Percentiles rank a stretch among this genome's conserved stretches.
These are phyloP conservation scores for Quercus ilex DNA, from an alignment of 306 rosid species.

Conservation along the genomic window DNA sequence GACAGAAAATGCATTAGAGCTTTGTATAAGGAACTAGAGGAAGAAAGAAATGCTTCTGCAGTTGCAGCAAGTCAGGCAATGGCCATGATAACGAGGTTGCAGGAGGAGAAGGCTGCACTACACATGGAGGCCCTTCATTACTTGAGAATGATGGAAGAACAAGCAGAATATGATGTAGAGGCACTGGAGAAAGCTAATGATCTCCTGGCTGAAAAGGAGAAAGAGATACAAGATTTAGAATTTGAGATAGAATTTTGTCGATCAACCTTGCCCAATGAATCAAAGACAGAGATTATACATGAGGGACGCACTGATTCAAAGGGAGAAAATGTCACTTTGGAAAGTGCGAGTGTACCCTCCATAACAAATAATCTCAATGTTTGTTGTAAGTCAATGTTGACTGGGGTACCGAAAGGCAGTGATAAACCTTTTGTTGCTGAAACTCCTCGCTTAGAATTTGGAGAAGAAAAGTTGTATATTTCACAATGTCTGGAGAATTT, in stretches of 20 bases:
- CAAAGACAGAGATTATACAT: constrained; percentile 10
- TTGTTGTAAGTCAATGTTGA: constrained; percentile 22
- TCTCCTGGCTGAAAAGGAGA: constrained; percentile 74
- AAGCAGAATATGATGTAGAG: constrained; percentile 86
- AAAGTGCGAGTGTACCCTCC: constrained; percentile 22
- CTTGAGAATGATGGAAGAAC: constrained; percentile 96
- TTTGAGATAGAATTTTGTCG: constrained; percentile 65
- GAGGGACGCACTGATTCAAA: constrained; percentile 26
- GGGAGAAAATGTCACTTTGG: constrained; percentile 23
- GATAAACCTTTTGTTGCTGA: constrained; percentile 27
- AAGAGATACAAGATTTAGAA: constrained; percentile 76
- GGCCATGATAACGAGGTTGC: constrained; percentile 96
- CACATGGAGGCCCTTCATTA: constrained; percentile 91
- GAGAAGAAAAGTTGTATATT: constrained; percentile 67
- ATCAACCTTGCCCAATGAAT: constrained; percentile 26
- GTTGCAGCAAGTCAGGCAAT: constrained; percentile 81
- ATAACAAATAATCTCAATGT: constrained; percentile 7
- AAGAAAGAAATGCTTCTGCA: constrained; percentile 80
- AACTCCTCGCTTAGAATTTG: constrained; percentile 47
- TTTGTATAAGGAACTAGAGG: constrained; percentile 70
- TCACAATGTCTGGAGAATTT: constrained; percentile 51
- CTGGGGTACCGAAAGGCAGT: constrained; percentile 27
- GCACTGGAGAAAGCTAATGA: constrained; percentile 76
- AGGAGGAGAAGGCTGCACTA: constrained; percentile 87
- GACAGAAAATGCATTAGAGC: constrained; percentile 51